Evolutionary conservation across 345 rosid species (phyloP), one percentile per base, ranked within the genome.

Genomic region (Cardamine chenopodiifolia): DNA sequence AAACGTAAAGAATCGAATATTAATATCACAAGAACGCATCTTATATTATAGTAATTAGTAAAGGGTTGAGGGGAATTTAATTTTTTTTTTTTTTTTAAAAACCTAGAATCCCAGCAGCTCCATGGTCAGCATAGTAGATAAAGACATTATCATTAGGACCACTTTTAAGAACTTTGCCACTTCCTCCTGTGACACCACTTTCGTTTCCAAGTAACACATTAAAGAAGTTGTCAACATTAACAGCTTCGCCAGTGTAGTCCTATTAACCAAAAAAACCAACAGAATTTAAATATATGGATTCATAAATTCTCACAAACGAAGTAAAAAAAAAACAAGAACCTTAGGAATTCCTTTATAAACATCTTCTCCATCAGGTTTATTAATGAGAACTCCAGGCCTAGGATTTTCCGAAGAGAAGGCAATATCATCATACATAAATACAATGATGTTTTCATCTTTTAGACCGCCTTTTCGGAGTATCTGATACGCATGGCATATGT

Each of bases 391-490:
- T 5, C 97, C 97, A 37, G 86, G 91, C 68, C 83, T 85, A 1
- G 97, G 97, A 65, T 89, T 90, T 0, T 71, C 5, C 0, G 14
- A 1, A 22, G 65, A 15, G 40, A 74, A 63, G 1, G 97, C 97
- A 9, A 90, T 86, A 66, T 89, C 97, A 74, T 88, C 97, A 44
- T 88, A 86, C 97, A 90, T 88, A 82, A 90, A 87, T 39, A 90
- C 94, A 11, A 88, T 79, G 15, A 89, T 90, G 79, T 90, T 90
- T 45, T 90, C 90, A 4, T 89, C 94, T 54, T 82, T 78, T 56
- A 87, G 1, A 50, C 94, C 97, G 1, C 89, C 90, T 39, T 67
- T 81, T 60, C 71, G 80, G 52, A 87, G 56, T 7, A 80, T 67
- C 48, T 89, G 94, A 67, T 90, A 89, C 3, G 94, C 94, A 72